phyloP scores from a whole-genome alignment of 2,329 filamentous ascomycete genomes.

The Pseudogymnoascus sp. region DNA sequence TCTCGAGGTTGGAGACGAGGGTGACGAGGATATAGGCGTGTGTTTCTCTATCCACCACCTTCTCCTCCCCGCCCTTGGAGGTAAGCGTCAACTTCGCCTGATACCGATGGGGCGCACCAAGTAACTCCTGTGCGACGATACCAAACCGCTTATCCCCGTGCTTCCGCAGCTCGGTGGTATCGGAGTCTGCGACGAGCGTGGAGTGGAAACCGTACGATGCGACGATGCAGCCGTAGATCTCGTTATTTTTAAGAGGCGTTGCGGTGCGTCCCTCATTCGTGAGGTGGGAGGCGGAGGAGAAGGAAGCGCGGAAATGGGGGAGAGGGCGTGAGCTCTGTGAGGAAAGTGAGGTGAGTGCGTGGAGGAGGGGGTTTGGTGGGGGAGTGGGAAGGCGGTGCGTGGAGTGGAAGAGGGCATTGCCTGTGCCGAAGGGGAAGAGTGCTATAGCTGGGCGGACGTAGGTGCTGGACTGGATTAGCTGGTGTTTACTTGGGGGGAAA shows the following conservation, averaged over 20 bases:
- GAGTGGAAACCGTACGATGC: constrained; percentile 88
- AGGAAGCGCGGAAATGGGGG: constrained; percentile 40
- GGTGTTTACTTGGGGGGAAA: constrained; percentile 8
- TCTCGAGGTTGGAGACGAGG: constrained; percentile 73
- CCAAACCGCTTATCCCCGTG: constrained; percentile 72
- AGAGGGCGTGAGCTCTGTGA: constrained; percentile 30
- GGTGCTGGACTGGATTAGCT: constrained; percentile 12
- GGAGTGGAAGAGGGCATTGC: constrained; percentile 57
- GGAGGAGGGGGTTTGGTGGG: constrained; percentile 29
- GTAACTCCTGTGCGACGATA: constrained; percentile 71
- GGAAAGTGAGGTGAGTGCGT: constrained; percentile 54
- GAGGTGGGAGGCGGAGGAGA: constrained; percentile 44
- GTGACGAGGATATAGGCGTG: constrained; percentile 74
- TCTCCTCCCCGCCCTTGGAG: constrained; percentile 18
- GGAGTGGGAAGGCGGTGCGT: constrained; percentile 40
- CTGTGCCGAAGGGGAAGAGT: constrained; percentile 55
- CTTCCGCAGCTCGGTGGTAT: constrained; percentile 71
- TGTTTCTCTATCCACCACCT: constrained; percentile 27
- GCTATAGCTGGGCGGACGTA: constrained; percentile 38
- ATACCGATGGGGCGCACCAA: constrained; percentile 57
- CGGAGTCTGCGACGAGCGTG: constrained; percentile 80
- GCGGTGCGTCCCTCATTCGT: constrained; percentile 21
- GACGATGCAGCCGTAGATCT: constrained; percentile 69
- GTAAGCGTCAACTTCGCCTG: constrained; percentile 29
- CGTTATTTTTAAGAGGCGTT: constrained; percentile 18